Percentiles rank a stretch among this genome's conserved stretches.
Conservation (phyloP, 2,329 filamentous ascomycete species). For the Colletotrichum tropicicola region DNA sequence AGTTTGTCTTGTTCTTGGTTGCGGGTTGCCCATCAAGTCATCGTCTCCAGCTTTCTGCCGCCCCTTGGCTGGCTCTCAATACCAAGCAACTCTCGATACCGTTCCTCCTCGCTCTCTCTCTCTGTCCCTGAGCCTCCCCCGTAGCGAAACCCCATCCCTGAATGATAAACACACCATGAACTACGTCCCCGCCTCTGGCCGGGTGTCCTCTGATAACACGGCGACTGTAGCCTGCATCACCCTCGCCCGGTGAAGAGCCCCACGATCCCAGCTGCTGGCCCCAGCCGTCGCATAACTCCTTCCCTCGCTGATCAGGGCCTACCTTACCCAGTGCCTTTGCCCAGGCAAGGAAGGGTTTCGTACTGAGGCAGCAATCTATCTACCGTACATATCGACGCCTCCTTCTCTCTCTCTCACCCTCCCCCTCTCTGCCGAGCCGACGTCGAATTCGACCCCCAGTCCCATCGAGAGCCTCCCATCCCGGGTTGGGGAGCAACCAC, state of each 20-base stretch:
- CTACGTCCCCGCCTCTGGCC: slow-evolving; percentile 44
- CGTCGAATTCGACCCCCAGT: not conserved
- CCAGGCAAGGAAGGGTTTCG: not conserved
- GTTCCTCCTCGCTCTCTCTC: not conserved
- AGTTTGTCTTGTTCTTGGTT: not conserved
- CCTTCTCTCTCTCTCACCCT: not conserved
- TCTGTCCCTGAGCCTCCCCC: not conserved
- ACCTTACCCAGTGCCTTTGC: not conserved
- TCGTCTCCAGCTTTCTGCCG: not conserved
- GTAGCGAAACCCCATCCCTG: slow-evolving; percentile 13
- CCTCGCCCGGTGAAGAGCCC: slow-evolving; percentile 26
- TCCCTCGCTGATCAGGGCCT: not conserved
- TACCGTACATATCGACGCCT: too few relatives aligned
- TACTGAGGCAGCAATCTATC: too few relatives aligned
- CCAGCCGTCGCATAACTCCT: not conserved
- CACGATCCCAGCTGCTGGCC: not conserved
- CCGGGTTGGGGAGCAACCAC: not conserved
- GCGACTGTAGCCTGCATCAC: slow-evolving; percentile 34
- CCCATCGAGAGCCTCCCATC: slow-evolving; percentile 4
- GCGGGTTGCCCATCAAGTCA: not conserved
- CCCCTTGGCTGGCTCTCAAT: not conserved
- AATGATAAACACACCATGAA: slow-evolving; percentile 39
- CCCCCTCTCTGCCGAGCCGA: not conserved
- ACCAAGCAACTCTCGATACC: not conserved
- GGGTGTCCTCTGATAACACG: slow-evolving; percentile 45